Percentiles rank a stretch among this genome's conserved stretches.
phyloP scores from a whole-genome alignment of 768 basidiomycete genomes.

The Panaeolus papilionaceus region DNA sequence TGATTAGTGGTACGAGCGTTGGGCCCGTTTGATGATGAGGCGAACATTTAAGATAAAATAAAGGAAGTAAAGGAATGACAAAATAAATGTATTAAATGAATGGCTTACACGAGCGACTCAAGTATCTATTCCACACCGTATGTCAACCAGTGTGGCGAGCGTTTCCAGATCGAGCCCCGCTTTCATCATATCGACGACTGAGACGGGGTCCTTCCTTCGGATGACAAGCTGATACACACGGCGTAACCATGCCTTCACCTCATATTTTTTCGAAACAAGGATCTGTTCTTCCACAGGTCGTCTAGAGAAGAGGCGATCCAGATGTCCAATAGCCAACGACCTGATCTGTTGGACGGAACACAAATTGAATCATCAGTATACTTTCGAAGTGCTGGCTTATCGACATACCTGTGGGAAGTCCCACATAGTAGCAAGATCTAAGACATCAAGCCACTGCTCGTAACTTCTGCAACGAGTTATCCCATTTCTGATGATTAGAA shows the following conservation, averaged over 20 bases:
- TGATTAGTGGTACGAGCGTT: too few relatives aligned
- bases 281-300: background rate
- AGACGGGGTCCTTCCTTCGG: background rate
- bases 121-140: too few relatives aligned
- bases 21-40: too few relatives aligned
- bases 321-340: background rate
- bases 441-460: background rate
- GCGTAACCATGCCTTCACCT: background rate
- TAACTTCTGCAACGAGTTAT: background rate
- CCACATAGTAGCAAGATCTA: constrained; percentile 9
- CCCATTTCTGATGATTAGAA: background rate
- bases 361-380: too few relatives aligned
- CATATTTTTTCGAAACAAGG: background rate
- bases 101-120: too few relatives aligned
- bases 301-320: background rate
- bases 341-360: background rate
- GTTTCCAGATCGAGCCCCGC: background rate
- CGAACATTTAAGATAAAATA: too few relatives aligned
- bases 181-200: background rate
- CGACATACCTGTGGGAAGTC: background rate
- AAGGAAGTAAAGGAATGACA: too few relatives aligned
- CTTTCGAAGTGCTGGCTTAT: too few relatives aligned
- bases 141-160: background rate
- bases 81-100: too few relatives aligned
- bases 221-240: background rate